These are phyloP conservation scores for Lentithecium fluviatile DNA, from an alignment of 495 filamentous ascomycete species.

Conservation along the genomic window DNA sequence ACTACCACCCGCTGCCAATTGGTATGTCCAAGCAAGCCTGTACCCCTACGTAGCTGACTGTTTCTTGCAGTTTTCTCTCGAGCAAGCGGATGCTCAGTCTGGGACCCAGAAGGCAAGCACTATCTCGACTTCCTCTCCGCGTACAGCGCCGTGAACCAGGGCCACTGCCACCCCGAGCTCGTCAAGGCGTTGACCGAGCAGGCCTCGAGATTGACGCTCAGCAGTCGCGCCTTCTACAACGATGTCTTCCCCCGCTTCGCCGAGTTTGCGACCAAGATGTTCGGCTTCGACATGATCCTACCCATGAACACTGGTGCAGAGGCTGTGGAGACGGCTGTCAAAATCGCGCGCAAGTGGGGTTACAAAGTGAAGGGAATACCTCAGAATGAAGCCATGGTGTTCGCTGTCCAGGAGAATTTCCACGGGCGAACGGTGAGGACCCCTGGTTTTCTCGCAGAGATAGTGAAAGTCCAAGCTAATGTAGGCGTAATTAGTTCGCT, in stretches of 20 bases:
- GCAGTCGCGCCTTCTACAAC: conserved; percentile 96
- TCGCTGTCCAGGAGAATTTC: conserved; percentile 89
- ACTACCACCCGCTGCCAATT: conserved; percentile 95
- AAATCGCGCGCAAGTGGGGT: conserved; percentile 98
- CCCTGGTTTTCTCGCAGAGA: conserved; percentile 10
- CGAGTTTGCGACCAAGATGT: conserved; percentile 80
- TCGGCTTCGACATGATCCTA: conserved; percentile 97
- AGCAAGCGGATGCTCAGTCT: conserved; percentile 80
- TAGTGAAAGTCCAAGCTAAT: neutral
- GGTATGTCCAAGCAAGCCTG: conserved; percentile 7
- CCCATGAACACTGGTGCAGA: conserved; percentile 99
- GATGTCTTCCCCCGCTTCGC: conserved; percentile 98
- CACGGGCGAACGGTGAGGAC: conserved; percentile 88
- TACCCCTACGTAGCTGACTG: conserved; percentile 37
- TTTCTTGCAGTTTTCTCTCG: conserved; percentile 50
- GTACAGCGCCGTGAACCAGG: conserved; percentile 98
- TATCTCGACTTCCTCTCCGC: conserved; percentile 98
- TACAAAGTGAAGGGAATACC: conserved; percentile 95
- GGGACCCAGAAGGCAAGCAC: conserved; percentile 95
- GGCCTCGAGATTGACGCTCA: conserved; percentile 85
- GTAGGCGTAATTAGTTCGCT: conserved; percentile 61
- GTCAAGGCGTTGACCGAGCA: conserved; percentile 87
- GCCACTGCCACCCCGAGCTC: conserved; percentile 96
- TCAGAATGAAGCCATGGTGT: conserved; percentile 76
- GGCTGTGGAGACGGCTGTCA: conserved; percentile 97